These are phyloP conservation scores for Fraxinus excelsior DNA, from an alignment of 257 asterid genomes.

Conservation along the genomic window DNA sequence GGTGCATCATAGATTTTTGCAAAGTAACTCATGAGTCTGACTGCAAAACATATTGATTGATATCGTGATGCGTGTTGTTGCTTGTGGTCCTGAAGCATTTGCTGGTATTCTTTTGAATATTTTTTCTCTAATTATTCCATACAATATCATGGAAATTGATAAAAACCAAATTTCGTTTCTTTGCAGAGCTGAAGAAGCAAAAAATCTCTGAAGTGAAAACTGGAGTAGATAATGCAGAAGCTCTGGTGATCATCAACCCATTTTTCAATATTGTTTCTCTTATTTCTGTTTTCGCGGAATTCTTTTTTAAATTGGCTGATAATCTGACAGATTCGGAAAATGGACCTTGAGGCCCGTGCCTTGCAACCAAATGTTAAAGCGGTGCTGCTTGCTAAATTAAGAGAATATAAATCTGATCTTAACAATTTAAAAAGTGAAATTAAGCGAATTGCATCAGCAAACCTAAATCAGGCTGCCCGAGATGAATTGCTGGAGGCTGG, in stretches of 20 bases:
- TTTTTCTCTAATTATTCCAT: no score
- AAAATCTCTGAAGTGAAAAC: constrained; percentile 57
- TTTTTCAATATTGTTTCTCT: constrained; percentile 4
- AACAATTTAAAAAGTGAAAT: constrained; percentile 69
- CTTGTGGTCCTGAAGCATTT: background rate
- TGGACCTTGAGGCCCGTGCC: constrained; percentile 86
- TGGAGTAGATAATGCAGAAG: constrained; percentile 80
- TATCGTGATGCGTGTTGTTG: background rate
- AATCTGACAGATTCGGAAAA: constrained; percentile 62
- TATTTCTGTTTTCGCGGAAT: background rate
- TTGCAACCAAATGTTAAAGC: constrained; percentile 78
- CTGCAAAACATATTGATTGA: background rate
- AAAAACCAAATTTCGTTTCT: background rate
- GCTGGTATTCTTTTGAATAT: background rate
- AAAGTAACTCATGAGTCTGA: background rate
- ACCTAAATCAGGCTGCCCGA: constrained; percentile 69
- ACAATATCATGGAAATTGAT: background rate
- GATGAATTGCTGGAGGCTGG: constrained; percentile 88
- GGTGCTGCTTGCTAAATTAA: constrained; percentile 76
- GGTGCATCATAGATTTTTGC: no score
- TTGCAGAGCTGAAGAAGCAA: constrained; percentile 81
- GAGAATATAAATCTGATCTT: constrained; percentile 82
- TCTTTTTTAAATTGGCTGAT: constrained; percentile 24
- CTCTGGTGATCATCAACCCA: constrained; percentile 48
- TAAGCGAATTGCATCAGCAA: constrained; percentile 58